These are phyloP conservation scores for Angophora floribunda DNA, from an alignment of 345 rosid species.

Conservation along the genomic window DNA sequence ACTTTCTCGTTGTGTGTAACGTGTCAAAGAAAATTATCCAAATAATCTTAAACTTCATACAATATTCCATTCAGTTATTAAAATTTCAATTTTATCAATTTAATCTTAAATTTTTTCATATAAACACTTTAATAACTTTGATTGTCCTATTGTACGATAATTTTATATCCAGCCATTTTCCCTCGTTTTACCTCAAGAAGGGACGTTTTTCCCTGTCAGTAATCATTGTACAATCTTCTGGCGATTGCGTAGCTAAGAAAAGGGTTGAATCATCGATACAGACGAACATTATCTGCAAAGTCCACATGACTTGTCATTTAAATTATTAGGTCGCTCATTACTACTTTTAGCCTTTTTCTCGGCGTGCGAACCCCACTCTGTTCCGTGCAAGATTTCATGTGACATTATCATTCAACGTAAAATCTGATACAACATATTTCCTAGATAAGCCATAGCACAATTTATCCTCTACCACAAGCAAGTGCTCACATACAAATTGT, in stretches of 20 bases:
- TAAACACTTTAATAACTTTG: no score
- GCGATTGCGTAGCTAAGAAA: not conserved
- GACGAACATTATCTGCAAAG: not conserved
- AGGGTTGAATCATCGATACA: not conserved
- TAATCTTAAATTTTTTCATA: not conserved
- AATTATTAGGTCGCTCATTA: not conserved
- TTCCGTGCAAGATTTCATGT: not conserved
- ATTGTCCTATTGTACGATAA: no score
- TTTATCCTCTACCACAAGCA: not conserved
- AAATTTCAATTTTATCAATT: accelerated
- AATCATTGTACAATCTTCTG: not conserved
- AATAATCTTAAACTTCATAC: accelerated
- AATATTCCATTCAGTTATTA: accelerated
- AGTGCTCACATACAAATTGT: not conserved
- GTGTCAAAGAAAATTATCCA: not conserved
- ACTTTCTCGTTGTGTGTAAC: not conserved
- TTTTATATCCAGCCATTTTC: not conserved
- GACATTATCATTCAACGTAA: not conserved
- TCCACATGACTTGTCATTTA: not conserved
- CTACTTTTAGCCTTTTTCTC: not conserved
- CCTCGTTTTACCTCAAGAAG: not conserved
- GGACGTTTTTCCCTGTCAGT: not conserved
- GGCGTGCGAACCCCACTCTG: not conserved
- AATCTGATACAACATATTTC: not conserved
- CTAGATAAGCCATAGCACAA: not conserved